Conservation (phyloP, 257 asterid genomes). For the Gynochthodes officinalis region DNA sequence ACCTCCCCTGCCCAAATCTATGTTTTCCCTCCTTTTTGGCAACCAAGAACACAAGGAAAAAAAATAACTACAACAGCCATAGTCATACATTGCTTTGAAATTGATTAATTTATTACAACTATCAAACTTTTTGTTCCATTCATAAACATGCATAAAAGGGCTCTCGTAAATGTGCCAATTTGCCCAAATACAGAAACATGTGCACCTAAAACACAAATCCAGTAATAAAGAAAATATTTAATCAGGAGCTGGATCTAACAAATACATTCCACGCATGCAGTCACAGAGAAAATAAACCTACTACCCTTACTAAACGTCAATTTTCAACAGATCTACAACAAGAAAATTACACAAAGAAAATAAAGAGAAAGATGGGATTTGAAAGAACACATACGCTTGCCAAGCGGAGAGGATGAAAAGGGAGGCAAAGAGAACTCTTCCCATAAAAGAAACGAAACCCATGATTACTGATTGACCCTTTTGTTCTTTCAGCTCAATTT, state of each 20-base stretch:
- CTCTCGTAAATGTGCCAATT: neutral
- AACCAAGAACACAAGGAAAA: neutral
- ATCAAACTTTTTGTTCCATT: neutral
- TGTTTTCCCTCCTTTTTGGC: neutral
- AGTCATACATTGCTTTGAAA: neutral
- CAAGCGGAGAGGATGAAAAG: slow-evolving; percentile 94
- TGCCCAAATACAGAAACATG: neutral
- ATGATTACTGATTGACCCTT: slow-evolving; percentile 26
- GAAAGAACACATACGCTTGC: slow-evolving; percentile 57
- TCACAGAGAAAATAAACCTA: neutral
- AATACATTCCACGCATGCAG: neutral
- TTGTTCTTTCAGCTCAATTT: neutral
- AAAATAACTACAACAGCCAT: neutral
- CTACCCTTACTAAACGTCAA: neutral
- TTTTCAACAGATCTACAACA: slow-evolving; percentile 38
- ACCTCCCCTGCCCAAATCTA: neutral
- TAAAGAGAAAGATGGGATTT: neutral
- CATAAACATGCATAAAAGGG: neutral
- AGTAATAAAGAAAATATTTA: neutral
- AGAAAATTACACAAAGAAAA: neutral
- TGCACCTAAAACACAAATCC: neutral
- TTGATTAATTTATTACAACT: neutral
- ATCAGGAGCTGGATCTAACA: slow-evolving; percentile 16
- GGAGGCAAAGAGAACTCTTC: slow-evolving; percentile 83
- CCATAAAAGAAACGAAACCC: slow-evolving; percentile 90